phyloP scores from a whole-genome alignment of 768 basidiomycete species.

The Clitopilus passeckerianus region DNA sequence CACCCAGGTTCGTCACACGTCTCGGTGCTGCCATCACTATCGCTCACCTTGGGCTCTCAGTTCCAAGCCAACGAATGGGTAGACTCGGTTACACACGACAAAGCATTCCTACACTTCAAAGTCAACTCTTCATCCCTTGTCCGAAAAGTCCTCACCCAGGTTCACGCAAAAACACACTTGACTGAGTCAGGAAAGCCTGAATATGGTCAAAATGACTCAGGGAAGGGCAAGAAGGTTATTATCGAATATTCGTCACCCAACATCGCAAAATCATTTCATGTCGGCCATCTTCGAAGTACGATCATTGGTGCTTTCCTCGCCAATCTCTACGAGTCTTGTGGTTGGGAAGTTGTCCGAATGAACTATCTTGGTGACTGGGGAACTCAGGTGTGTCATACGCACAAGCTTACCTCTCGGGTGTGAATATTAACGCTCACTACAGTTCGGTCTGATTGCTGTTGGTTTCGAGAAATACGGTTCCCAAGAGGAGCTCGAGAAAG shows the following conservation, averaged over 20 bases:
- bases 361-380: conserved; percentile 99
- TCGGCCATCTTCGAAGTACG: conserved; percentile 94
- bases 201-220: conserved; percentile 79
- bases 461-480: conserved; percentile 93
- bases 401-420: neutral
- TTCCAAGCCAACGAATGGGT: conserved; percentile 85
- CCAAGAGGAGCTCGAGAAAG: conserved; percentile 72
- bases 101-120: conserved; percentile 81
- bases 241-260: conserved; percentile 96
- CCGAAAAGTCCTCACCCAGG: conserved; percentile 63
- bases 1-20: conserved; percentile 49
- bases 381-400: conserved; percentile 64
- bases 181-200: conserved; percentile 54
- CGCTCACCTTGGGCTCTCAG: conserved; percentile 28
- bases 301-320: conserved; percentile 95
- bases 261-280: conserved; percentile 98
- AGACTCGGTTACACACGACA: conserved; percentile 61
- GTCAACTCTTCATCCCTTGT: conserved; percentile 62
- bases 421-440: neutral
- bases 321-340: conserved; percentile 88
- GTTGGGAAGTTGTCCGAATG: conserved; percentile 87
- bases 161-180: conserved; percentile 66
- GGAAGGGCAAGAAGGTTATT: conserved; percentile 77
- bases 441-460: conserved; percentile 86
- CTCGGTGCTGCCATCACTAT: conserved; percentile 1